A percentile compares a stretch with the other conserved stretches of the same genome.
Conservation (phyloP, 2,329 filamentous ascomycete species). For the Ophiobolus disseminans region DNA sequence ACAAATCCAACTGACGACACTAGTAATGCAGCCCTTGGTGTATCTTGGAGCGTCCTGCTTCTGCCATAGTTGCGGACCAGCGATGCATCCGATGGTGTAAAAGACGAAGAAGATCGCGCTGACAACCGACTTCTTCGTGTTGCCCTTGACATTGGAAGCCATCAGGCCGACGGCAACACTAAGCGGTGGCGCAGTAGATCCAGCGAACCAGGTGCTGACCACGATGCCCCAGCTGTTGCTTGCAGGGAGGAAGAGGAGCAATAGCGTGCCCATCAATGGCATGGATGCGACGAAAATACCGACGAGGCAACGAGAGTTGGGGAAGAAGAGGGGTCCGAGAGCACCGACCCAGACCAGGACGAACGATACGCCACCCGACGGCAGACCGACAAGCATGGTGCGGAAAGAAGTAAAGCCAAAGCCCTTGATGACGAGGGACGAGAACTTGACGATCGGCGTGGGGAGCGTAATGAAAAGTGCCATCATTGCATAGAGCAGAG, state of each 20-base stretch:
- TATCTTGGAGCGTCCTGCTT: constrained; percentile 51
- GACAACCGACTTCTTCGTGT: constrained; percentile 57
- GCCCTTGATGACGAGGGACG: constrained; percentile 56
- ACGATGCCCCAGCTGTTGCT: constrained; percentile 57
- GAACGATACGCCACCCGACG: constrained; percentile 59
- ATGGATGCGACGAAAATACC: constrained; percentile 51
- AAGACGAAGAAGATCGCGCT: constrained; percentile 60
- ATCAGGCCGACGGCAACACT: constrained; percentile 40
- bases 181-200: constrained; percentile 50
- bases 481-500: constrained; percentile 55
- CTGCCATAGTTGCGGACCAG: constrained; percentile 58
- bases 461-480: constrained; percentile 57
- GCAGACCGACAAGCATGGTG: constrained; percentile 58
- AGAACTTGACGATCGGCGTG: constrained; percentile 57
- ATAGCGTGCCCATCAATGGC: constrained; percentile 54
- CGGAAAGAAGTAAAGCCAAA: constrained; percentile 46
- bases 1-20: constrained; percentile 52
- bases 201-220: constrained; percentile 57
- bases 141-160: constrained; percentile 60
- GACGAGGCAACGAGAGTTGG: constrained; percentile 50
- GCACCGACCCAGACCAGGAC: constrained; percentile 57
- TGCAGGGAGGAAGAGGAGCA: constrained; percentile 53
- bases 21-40: constrained; percentile 56
- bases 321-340: constrained; percentile 49
- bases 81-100: constrained; percentile 58